Evolutionary conservation across 768 basidiomycete species (phyloP), one percentile per base, ranked within the genome.

Genomic region (Daedaleopsis nitida): DNA sequence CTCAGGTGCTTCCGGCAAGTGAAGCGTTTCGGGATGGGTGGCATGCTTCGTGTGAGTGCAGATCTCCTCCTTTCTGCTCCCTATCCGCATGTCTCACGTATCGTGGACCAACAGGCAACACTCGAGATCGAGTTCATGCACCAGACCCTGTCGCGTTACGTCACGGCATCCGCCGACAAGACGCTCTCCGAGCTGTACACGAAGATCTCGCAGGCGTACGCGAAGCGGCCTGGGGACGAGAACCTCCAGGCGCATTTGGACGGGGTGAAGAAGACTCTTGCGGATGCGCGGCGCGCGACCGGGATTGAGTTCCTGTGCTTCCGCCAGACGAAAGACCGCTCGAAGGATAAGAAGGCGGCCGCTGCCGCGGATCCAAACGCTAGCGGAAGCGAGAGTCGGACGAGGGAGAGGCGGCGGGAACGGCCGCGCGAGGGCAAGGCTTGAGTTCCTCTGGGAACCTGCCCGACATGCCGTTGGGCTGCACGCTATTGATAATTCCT

Each of bases 111-210:
- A 24, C 72, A 98, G 95, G 97, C 97, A 14, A 98, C 97, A 5
- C 87, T 99, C 27, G 96, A 98, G 75, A 97, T 98, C 66, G 97
- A 98, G 77, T 98, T 98, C 78, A 88, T 98, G 81, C 96, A 99
- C 74, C 97, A 98, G 77, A 94, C 92, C 7, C 79, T 99, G 44
- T 86, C 88, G 34, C 88, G 91, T 66, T 96, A 96, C 72, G 91
- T 98, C 56, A 90, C 91, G 16, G 80, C 87, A 1, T 70, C 81
- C 8, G 93, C 96, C 14, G 90, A 91, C 38, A 86, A 87, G 70
- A 92, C 87, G 52, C 84, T 99, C 27, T 90, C 93, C 34, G 91
- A 96, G 59, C 81, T 98, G 55, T 99, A 98, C 77, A 92, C 89
- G 72, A 92, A 89, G 68, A 98, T 99, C 65, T 96, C 95, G 13